Evolutionary conservation across 108 stramenopile species (phyloP).

Genomic region (Stephanodiscus minutulus): DNA sequence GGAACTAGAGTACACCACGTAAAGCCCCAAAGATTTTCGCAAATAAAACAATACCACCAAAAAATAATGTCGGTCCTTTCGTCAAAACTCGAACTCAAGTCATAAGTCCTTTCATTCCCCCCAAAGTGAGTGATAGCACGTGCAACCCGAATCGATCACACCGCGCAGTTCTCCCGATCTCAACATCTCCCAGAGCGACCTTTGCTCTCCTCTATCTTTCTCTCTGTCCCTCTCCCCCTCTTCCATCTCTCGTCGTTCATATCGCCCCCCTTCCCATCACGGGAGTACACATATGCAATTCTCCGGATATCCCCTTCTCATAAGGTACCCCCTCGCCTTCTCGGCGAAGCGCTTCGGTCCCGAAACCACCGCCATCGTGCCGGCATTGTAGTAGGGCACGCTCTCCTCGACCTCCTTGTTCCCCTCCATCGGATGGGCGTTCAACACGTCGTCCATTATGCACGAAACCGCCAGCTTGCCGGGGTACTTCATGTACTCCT

Average conservation of each 20-base stretch:
- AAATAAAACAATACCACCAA: too few species aligned
- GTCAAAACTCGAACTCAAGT: too few species aligned
- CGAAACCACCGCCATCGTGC: constrained; percentile 76
- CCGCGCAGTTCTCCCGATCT: too few species aligned
- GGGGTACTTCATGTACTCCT: constrained; percentile 68
- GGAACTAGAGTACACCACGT: too few species aligned
- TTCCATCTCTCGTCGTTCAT: not conserved
- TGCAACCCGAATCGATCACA: too few species aligned
- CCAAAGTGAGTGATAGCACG: too few species aligned
- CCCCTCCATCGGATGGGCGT: constrained; percentile 48
- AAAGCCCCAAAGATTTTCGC: too few species aligned
- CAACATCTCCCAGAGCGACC: too few species aligned
- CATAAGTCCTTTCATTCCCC: too few species aligned
- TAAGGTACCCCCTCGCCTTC: constrained; percentile 58
- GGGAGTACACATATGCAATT: constrained; percentile 72
- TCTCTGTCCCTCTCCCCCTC: too few species aligned
- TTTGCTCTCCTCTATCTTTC: too few species aligned
- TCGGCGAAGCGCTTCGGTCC: constrained; percentile 63
- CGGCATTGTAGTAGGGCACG: constrained; percentile 67
- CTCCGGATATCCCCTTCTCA: constrained; percentile 68
- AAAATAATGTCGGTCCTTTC: too few species aligned
- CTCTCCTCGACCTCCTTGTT: constrained; percentile 59
- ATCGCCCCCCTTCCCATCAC: constrained; percentile 14
- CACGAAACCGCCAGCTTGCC: constrained; percentile 75
- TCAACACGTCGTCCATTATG: constrained; percentile 56